Evolutionary conservation across 306 rosid genomes (phyloP).

Genomic region (Trifolium pratense): DNA sequence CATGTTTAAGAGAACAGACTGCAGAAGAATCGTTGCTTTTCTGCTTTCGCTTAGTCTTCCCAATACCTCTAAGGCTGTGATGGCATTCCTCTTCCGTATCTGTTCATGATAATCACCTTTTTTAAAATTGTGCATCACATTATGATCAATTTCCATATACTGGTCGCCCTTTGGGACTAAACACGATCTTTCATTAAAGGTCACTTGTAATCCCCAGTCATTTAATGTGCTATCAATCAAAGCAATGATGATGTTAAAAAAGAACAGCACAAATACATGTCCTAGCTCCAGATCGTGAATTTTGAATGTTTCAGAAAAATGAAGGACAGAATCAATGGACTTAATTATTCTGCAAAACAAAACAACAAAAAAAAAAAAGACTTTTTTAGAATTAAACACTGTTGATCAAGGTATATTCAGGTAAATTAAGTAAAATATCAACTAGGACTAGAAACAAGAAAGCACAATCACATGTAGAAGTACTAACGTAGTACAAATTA

Average conservation of each 20-base stretch:
- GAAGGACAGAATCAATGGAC: constrained; percentile 62
- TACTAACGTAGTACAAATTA: not conserved
- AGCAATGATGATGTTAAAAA: constrained; percentile 48
- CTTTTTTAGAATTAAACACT: constrained; percentile 18
- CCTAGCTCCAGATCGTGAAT: constrained; percentile 61
- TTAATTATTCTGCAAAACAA: constrained; percentile 60
- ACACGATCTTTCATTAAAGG: constrained; percentile 46
- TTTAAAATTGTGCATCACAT: constrained; percentile 29
- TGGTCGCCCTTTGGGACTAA: constrained; percentile 40
- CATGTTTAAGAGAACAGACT: constrained; percentile 76
- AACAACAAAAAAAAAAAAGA: not conserved
- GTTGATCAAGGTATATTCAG: constrained; percentile 3
- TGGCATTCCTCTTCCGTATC: constrained; percentile 58
- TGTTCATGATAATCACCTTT: constrained; percentile 51
- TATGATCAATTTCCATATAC: constrained; percentile 56
- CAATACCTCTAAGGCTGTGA: constrained; percentile 69
- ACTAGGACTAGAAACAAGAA: constrained; percentile 5
- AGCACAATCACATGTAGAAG: not conserved
- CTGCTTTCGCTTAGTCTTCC: constrained; percentile 66
- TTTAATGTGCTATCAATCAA: constrained; percentile 61
- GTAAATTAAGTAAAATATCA: constrained; percentile 21
- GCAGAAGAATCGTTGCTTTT: constrained; percentile 65
- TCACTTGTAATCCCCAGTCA: constrained; percentile 66
- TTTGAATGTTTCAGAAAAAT: constrained; percentile 56
- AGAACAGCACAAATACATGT: constrained; percentile 65